Conservation (phyloP, 1,139 yeast species). For the Wickerhamomyces sp. region DNA sequence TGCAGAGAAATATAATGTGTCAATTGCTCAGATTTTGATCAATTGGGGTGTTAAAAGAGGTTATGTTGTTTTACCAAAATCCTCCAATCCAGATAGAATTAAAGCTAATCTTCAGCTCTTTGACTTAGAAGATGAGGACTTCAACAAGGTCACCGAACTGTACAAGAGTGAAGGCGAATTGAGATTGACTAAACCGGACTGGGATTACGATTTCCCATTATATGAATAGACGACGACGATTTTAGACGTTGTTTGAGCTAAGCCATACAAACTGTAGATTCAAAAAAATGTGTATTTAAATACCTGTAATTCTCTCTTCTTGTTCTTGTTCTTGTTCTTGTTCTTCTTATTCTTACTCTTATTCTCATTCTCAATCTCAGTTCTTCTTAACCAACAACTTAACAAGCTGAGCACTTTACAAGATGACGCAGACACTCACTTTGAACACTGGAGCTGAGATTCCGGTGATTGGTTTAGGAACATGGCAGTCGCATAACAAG, state of each 20-base stretch:
- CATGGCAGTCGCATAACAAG: not conserved
- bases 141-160: constrained; percentile 42
- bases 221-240: not conserved
- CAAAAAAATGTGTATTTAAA: too few species aligned
- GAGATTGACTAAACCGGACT: constrained; percentile 32
- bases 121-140: constrained; percentile 50
- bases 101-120: constrained; percentile 50
- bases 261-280: too few species aligned
- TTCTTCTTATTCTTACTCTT: too few species aligned
- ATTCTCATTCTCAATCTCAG: too few species aligned
- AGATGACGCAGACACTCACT: not conserved
- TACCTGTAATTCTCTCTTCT: too few species aligned
- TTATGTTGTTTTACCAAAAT: constrained; percentile 69
- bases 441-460: constrained; percentile 61
- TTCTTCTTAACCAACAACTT: not conserved
- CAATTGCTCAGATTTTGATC: constrained; percentile 59
- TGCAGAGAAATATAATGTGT: constrained; percentile 50
- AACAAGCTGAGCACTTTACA: not conserved
- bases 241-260: too few species aligned
- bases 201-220: not conserved
- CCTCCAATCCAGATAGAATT: constrained; percentile 58
- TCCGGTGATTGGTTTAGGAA: constrained; percentile 34
- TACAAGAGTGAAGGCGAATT: constrained; percentile 42
- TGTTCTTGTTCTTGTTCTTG: too few species aligned
- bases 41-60: constrained; percentile 75